Evolutionary conservation across 2,329 filamentous ascomycete genomes (phyloP).

Genomic region (Diplodia seriata): DNA sequence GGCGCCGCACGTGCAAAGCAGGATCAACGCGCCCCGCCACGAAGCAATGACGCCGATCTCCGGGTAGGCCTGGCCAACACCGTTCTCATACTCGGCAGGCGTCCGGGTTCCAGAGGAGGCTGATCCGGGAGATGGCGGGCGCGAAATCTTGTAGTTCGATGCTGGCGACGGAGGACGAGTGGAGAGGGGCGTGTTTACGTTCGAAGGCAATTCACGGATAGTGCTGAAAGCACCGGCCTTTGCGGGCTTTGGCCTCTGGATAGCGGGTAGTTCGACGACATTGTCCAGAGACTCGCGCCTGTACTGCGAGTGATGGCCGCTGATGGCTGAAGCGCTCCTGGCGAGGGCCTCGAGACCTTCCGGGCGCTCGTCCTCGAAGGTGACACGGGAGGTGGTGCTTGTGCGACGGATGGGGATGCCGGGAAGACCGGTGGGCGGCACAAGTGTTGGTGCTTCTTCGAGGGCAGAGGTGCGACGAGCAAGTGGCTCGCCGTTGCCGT

Average conservation of each 20-base stretch:
- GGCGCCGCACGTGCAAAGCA: constrained; percentile 52
- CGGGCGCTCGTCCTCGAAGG: constrained; percentile 14
- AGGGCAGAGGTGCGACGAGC: constrained; percentile 30
- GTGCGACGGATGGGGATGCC: constrained; percentile 26
- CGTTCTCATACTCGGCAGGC: constrained; percentile 23
- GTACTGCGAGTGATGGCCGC: constrained; percentile 29
- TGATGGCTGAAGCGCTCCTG: constrained; percentile 29
- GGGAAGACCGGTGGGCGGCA: constrained; percentile 28
- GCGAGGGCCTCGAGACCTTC: constrained; percentile 27
- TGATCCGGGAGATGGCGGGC: constrained; percentile 23
- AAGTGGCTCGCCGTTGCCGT: constrained; percentile 32
- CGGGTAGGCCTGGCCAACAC: constrained; percentile 36
- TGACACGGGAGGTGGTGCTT: constrained; percentile 28
- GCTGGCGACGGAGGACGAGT: constrained; percentile 30
- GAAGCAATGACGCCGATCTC: constrained; percentile 48
- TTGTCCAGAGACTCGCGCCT: constrained; percentile 24
- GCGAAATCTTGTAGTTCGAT: constrained; percentile 8
- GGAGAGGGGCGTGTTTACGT: constrained; percentile 30
- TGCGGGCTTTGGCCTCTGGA: constrained; percentile 28
- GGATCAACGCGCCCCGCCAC: constrained; percentile 49
- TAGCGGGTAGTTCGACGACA: constrained; percentile 27
- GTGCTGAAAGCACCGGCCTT: constrained; percentile 30
- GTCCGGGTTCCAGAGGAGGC: constrained; percentile 14
- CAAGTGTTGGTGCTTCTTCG: constrained; percentile 28
- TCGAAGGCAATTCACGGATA: constrained; percentile 32